Evolutionary conservation across 2,329 filamentous ascomycete genomes (phyloP), one percentile per base, ranked within the genome.

Genomic region (Clonostachys solani): DNA sequence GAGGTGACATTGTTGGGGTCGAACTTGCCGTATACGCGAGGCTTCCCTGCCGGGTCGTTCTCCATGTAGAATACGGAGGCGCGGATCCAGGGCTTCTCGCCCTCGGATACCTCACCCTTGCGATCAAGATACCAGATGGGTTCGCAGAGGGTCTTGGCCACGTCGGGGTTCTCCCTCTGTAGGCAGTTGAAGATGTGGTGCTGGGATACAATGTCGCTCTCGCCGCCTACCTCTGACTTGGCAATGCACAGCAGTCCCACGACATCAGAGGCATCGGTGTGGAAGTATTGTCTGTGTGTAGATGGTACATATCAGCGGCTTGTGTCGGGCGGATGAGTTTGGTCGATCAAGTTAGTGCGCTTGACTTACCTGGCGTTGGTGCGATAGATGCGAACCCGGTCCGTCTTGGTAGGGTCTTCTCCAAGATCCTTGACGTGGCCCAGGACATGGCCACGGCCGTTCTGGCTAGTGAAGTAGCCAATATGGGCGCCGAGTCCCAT

Each of bases 101-200:
- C 89, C 12, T 74, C 69, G 33, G 82, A 87, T 3, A 81, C 82
- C 72, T 95, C 90, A 10, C 90, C 90, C 70, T 95, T 95, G 49
- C 90, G 85, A 67, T 95, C 90, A 63, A 95, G 92, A 70, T 95
- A 94, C 90, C 90, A 95, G 54, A 89, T 83, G 1, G 90, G 89
- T 60, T 84, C 70, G 2, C 86, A 85, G 49, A 95, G 73, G 5
- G 83, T 76, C 62, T 87, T 80, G 1, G 89, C 85, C 2, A 95
- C 85, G 57, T 94, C 89, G 0, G 89, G 89, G n/a, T 87, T 77
- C 62, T 92, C 83, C 43, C 66, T 67, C 60, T 90, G 86, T 44
- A 95, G 74, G 36, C 78, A 78, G 65, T 95, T 95, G 80, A 87
- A 95, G 41, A 95, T 86, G 54, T 83, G 71, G 63, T 95, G 90